A percentile compares a stretch with the other conserved stretches of the same genome.
These are phyloP conservation scores for Pulveroboletus ravenelii DNA, from an alignment of 768 basidiomycete genomes.

Conservation along the genomic window DNA sequence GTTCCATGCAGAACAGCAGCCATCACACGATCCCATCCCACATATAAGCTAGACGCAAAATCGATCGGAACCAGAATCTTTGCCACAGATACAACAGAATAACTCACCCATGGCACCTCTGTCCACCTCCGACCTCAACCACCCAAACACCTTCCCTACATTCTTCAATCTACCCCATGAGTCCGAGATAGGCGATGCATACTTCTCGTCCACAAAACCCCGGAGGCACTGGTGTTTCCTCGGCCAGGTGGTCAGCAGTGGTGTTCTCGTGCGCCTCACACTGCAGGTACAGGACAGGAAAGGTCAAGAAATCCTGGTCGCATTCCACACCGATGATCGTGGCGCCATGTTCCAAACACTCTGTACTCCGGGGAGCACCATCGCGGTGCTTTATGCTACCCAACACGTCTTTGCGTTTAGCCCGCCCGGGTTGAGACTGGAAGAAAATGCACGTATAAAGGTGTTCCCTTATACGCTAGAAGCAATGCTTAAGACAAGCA, in stretches of 20 bases:
- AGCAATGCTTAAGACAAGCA: slow-evolving; percentile 24
- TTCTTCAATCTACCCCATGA: slow-evolving; percentile 24
- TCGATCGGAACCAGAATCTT: neutral
- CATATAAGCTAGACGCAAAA: slow-evolving; percentile 14
- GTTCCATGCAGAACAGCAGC: neutral
- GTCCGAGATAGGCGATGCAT: slow-evolving; percentile 12
- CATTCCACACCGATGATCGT: slow-evolving; percentile 31
- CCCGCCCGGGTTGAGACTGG: slow-evolving; percentile 26
- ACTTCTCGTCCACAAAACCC: slow-evolving; percentile 23
- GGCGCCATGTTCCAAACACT: slow-evolving; percentile 18
- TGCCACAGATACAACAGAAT: neutral
- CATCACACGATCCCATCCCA: neutral
- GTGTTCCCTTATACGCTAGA: slow-evolving; percentile 27
- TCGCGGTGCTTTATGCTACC: slow-evolving; percentile 29
- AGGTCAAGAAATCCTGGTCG: slow-evolving; percentile 22
- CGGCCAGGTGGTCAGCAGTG: slow-evolving; percentile 22
- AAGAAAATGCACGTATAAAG: slow-evolving; percentile 21
- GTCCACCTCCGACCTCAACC: slow-evolving; percentile 26
- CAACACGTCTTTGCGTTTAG: slow-evolving; percentile 29
- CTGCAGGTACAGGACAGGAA: slow-evolving; percentile 28
- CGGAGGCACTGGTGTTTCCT: slow-evolving; percentile 31
- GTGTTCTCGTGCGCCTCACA: slow-evolving; percentile 24
- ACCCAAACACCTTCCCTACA: slow-evolving; percentile 19
- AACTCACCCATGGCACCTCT: slow-evolving; percentile 17
- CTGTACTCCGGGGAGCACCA: slow-evolving; percentile 26